Evolutionary conservation across 495 filamentous ascomycete genomes (phyloP), one percentile per base, ranked within the genome.

Genomic region (Xylaria curta): DNA sequence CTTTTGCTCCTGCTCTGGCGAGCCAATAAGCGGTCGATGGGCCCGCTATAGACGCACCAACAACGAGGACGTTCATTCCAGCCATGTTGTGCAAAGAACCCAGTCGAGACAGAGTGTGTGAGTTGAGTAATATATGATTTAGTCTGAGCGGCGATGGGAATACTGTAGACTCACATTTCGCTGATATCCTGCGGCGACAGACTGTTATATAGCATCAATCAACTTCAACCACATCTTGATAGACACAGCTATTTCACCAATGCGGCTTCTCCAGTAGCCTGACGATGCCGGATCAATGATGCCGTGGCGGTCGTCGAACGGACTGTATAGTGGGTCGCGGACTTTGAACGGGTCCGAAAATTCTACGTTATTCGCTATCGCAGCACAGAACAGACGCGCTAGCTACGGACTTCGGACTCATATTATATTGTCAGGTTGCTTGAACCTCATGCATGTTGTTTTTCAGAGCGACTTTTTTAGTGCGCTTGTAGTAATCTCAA

Each of bases 11-110:
- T 49, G 69, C 73, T 58, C 61, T 69, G 56, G 73, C 73, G 8
- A 74, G 60, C 73, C 73, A 74, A 61, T 74, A 74, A 13, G 73
- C 73, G 1, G 73, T 66, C 54, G 44, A 66, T 10, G 73, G 73
- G n/a, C 81, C 82, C 47, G 79, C 80, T 68, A 84, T 82, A 53
- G 78, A 81, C 17, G 82, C 82, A 63, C 83, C 83, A 13, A 81
- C 79, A 56, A 85, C 66, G 33, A 85, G 79, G 38, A 81, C 78
- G 38, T 66, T 75, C 31, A 81, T 72, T 15, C 74, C 59, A 17
- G 81, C 76, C 81, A 82, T 82, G 66, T 24, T 74, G 36, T 51
- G 72, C 3, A 62, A 40, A 44, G 38, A 21, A 60, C 5, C 7
- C 4, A 60, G 56, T 38, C 38, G 60, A 15, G 38, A 44, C 9